These are phyloP conservation scores for Sporothrix dimorphospora DNA, from an alignment of 2,329 filamentous ascomycete species.

Conservation along the genomic window DNA sequence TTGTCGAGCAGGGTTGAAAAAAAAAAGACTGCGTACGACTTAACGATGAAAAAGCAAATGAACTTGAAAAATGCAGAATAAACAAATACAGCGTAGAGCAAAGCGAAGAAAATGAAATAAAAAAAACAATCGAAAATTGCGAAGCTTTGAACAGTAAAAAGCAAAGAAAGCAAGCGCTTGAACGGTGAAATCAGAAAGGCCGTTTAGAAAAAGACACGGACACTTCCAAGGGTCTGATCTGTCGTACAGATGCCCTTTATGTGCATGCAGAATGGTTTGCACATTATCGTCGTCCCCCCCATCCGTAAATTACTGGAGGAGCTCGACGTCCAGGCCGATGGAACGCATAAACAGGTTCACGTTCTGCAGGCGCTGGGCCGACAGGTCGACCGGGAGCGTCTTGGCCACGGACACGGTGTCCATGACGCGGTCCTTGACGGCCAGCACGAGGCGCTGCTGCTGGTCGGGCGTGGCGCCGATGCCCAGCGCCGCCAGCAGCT, in stretches of 20 bases:
- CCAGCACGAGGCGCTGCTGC: slow-evolving; percentile 90
- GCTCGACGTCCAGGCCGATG: slow-evolving; percentile 95
- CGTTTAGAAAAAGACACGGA: slow-evolving; percentile 32
- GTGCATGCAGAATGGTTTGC: neutral
- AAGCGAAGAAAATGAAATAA: neutral
- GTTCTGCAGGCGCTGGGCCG: slow-evolving; percentile 79
- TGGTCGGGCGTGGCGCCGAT: slow-evolving; percentile 92
- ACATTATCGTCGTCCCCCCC: neutral
- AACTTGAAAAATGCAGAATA: neutral
- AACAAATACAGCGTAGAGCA: neutral
- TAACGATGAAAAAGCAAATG: neutral
- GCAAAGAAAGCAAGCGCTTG: neutral
- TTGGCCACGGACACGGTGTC: slow-evolving; percentile 89
- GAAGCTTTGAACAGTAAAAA: neutral
- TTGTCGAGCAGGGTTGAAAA: slow-evolving; percentile 9
- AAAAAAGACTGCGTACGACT: neutral
- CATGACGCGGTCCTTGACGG: slow-evolving; percentile 97
- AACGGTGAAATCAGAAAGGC: slow-evolving; percentile 30
- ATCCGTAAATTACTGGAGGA: slow-evolving; percentile 57
- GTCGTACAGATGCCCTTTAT: neutral
- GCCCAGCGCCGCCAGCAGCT: slow-evolving; percentile 92
- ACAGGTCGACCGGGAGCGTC: slow-evolving; percentile 85
- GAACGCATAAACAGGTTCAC: slow-evolving; percentile 99
- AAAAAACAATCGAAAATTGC: neutral
- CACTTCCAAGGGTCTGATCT: slow-evolving; percentile 19